Conservation (phyloP, 768 basidiomycete genomes). For the Russula sp. region DNA sequence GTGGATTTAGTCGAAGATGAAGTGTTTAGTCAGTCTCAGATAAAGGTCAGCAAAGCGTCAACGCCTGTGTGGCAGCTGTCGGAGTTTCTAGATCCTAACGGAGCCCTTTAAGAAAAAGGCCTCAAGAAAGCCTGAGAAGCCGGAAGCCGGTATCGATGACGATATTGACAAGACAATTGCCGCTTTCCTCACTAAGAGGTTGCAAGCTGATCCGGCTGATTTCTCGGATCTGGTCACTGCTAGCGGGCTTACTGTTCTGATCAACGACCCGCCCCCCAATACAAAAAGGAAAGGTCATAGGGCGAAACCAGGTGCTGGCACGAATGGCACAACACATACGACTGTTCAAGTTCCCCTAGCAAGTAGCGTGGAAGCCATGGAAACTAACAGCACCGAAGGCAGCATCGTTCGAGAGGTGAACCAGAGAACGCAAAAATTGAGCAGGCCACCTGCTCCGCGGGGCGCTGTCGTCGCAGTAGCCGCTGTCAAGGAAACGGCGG, state of each 20-base stretch:
- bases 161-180: constrained; percentile 16
- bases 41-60: background rate
- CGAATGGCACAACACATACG: background rate
- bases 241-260: background rate
- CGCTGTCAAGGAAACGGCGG: background rate
- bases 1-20: background rate
- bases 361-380: background rate
- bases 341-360: background rate
- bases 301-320: background rate
- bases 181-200: constrained; percentile 6
- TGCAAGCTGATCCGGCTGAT: background rate
- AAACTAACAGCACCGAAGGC: background rate
- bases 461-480: background rate
- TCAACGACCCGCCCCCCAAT: background rate
- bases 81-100: background rate
- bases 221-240: background rate
- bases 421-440: background rate
- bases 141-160: background rate
- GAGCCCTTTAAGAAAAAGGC: background rate
- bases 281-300: background rate
- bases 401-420: background rate
- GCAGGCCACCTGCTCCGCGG: background rate
- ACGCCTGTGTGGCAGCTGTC: background rate
- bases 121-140: background rate
- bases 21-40: constrained; percentile 3